These are phyloP conservation scores for Malassezia sp. DNA, from an alignment of 1,284 basidiomycete genomes.

Conservation along the genomic window DNA sequence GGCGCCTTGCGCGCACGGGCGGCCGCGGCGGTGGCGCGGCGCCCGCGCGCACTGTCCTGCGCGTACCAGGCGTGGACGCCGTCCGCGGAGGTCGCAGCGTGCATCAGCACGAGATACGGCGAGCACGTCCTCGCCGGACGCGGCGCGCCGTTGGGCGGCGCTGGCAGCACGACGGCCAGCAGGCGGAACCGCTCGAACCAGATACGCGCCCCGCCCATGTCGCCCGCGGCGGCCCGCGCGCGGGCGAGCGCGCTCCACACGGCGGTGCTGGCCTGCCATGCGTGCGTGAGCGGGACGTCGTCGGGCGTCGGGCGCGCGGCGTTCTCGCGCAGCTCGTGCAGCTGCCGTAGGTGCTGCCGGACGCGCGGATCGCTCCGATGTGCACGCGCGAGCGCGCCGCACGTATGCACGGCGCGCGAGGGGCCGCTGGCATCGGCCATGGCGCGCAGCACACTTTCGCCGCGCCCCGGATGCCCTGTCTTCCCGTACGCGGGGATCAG, in stretches of 20 bases:
- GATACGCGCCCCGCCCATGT: constrained; percentile 1
- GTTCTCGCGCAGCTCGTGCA: too few relatives aligned
- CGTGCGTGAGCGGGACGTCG: constrained; percentile 1
- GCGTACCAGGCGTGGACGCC: neutral
- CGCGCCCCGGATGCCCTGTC: constrained; percentile 1
- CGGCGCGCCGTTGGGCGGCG: neutral
- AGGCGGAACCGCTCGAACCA: constrained; percentile 17
- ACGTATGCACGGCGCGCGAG: too few relatives aligned
- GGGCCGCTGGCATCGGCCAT: too few relatives aligned
- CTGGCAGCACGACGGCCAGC: neutral
- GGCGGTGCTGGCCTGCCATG: neutral
- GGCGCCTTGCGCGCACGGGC: neutral
- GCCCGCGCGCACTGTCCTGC: neutral
- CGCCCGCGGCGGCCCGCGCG: constrained; percentile 1
- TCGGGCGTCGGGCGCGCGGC: neutral
- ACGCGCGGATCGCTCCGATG: too few relatives aligned
- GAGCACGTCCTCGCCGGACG: constrained; percentile 3
- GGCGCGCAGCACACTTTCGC: constrained; percentile 1
- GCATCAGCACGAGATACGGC: constrained; percentile 15
- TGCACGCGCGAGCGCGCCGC: too few relatives aligned
- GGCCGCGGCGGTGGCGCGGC: neutral
- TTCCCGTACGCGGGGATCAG: constrained; percentile 10
- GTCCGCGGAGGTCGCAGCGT: neutral
- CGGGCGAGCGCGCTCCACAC: constrained; percentile 13
- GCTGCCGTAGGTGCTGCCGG: too few relatives aligned